phyloP scores from a whole-genome alignment of 306 rosid species.

The Acacia melanoxylon region DNA sequence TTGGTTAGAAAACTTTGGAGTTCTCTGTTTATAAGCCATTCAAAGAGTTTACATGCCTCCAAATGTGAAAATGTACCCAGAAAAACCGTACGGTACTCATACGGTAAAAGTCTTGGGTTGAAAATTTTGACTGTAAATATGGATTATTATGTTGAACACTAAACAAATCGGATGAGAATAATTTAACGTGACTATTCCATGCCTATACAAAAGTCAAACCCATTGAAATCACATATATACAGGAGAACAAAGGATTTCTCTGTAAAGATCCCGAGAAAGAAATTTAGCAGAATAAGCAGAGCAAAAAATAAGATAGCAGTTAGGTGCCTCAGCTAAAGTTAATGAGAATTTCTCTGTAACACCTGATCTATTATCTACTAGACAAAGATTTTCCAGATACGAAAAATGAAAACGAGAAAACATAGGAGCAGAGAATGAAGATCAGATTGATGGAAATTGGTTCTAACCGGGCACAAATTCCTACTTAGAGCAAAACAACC shows the following conservation, averaged over 20 bases:
- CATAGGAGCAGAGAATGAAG: slow-evolving; percentile 7
- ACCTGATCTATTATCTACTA: slow-evolving; percentile 27
- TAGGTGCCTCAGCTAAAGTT: slow-evolving; percentile 17
- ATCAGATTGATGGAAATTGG: slow-evolving; percentile 27
- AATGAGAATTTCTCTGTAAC: not conserved
- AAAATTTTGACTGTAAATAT: slow-evolving; percentile 25
- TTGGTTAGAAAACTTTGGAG: not conserved
- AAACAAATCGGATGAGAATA: slow-evolving; percentile 12
- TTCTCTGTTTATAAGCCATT: slow-evolving; percentile 39
- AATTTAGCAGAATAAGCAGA: slow-evolving; percentile 9
- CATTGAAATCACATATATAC: slow-evolving; percentile 6
- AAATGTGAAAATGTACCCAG: not conserved
- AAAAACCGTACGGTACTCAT: slow-evolving; percentile 1
- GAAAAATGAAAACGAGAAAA: not conserved
- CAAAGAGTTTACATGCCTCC: slow-evolving; percentile 29
- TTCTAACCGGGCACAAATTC: slow-evolving; percentile 15
- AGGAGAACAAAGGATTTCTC: slow-evolving; percentile 5
- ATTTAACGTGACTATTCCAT: slow-evolving; percentile 18
- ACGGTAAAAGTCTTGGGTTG: slow-evolving; percentile 21
- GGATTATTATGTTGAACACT: not conserved
- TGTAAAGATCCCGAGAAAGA: slow-evolving; percentile 1
- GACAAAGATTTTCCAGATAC: not conserved
- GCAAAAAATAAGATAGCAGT: not conserved
- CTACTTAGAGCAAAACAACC: slow-evolving; percentile 11
- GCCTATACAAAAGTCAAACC: slow-evolving; percentile 26